Evolutionary conservation across 331 rosid species (phyloP), one percentile per base, ranked within the genome.

Genomic region (Pyracantha coccinea): DNA sequence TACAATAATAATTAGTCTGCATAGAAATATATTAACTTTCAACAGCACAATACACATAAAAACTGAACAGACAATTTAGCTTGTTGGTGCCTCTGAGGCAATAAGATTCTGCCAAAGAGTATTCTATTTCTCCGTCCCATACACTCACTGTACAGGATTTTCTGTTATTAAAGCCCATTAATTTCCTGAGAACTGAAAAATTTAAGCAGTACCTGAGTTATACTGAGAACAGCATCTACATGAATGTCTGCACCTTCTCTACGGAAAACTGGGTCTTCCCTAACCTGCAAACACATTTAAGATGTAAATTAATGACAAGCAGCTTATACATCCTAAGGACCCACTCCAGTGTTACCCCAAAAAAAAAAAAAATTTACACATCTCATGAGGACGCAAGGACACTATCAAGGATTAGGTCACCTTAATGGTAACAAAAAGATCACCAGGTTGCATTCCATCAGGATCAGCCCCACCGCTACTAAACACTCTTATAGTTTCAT

Each of bases 381-480:
- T 10, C 45, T 11, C 13, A 38, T 2, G 45, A 38, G 28, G 10
- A 28, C n/a, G 16, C 25, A 47, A 69, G 28, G 27, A 5, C 3
- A 24, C 47, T 19, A 69, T 52, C 7, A 29, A 54, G 29, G 47
- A 52, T 44, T 7, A 19, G 72, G 72, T 69, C 74, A 91, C 97
- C 90, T 82, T 91, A 67, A 93, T 79, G 59, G 89, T 79, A 84
- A 93, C 89, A 78, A 66, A 91, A 78, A 91, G 98, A 85, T 93
- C 97, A 75, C 98, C 98, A 28, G 93, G 89, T 10, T 85, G 93
- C 83, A 81, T 84, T 77, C 93, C 98, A 55, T 93, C 93, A 8
- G 98, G 97, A 87, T 93, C 97, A 25, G 96, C 93, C 73, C 96
- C 98, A 41, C 97, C 98, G 44, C 92, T 89, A 83, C 92, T 80